Evolutionary conservation across 805 yeast species (phyloP).

Genomic region (Yamadazyma nakazawae): DNA sequence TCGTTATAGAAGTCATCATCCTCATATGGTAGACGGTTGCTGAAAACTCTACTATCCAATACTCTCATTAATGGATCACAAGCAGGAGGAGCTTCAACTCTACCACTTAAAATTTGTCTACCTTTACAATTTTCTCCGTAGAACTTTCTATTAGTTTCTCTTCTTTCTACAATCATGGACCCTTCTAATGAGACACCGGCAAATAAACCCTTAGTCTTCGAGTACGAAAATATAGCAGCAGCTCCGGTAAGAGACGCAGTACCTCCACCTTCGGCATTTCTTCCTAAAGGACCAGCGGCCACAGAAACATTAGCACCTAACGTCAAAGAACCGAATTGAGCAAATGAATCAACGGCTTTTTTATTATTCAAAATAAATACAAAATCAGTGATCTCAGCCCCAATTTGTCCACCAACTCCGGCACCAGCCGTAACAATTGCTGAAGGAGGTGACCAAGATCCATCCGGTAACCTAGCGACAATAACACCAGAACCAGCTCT

Average conservation of each 20-base stretch:
- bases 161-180: constrained; percentile 91
- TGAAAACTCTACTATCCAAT: constrained; percentile 81
- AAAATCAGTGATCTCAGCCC: constrained; percentile 94
- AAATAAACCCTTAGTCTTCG: constrained; percentile 93
- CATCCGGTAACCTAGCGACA: constrained; percentile 91
- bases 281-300: constrained; percentile 96
- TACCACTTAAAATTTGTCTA: constrained; percentile 76
- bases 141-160: constrained; percentile 94
- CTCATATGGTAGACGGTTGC: constrained; percentile 46
- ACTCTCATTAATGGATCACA: constrained; percentile 85
- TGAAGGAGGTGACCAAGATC: constrained; percentile 96
- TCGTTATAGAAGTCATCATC: constrained; percentile 56
- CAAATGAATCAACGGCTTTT: constrained; percentile 89
- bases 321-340: constrained; percentile 91
- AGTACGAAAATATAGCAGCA: constrained; percentile 89
- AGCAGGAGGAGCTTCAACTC: constrained; percentile 89
- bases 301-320: constrained; percentile 92
- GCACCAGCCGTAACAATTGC: constrained; percentile 97
- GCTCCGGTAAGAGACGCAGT: constrained; percentile 84
- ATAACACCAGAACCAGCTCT: constrained; percentile 97
- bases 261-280: constrained; percentile 97
- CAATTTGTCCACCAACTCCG: constrained; percentile 97
- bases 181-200: constrained; percentile 98
- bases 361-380: constrained; percentile 85
- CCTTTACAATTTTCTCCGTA: constrained; percentile 89